Percentiles rank a stretch among this genome's conserved stretches.
Evolutionary conservation across 179 eudicot genomes (phyloP).

Genomic region (Spinacia oleracea): DNA sequence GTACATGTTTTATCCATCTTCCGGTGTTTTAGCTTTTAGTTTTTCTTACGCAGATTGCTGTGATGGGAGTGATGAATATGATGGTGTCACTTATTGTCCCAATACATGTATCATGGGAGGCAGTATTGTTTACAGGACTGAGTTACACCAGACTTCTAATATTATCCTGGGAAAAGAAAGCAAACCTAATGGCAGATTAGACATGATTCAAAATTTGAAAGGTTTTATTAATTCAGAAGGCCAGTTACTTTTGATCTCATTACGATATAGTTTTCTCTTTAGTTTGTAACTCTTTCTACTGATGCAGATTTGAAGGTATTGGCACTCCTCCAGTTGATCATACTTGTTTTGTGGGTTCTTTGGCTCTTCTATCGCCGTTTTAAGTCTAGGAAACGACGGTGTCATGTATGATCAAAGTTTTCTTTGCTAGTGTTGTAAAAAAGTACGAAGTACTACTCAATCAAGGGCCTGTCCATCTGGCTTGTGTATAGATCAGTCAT

Average conservation of each 20-base stretch:
- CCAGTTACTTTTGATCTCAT: neutral
- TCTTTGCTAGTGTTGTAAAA: neutral
- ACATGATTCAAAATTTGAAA: constrained; percentile 47
- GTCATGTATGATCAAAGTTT: constrained; percentile 3
- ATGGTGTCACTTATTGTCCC: constrained; percentile 58
- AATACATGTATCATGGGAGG: constrained; percentile 91
- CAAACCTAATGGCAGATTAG: constrained; percentile 31
- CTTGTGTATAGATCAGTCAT: neutral
- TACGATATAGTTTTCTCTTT: neutral
- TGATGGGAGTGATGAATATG: constrained; percentile 96
- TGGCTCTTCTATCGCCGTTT: constrained; percentile 38
- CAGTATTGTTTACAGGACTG: constrained; percentile 48
- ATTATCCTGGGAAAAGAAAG: constrained; percentile 30
- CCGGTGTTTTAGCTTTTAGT: neutral
- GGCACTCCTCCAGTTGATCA: constrained; percentile 51
- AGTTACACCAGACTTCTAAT: constrained; percentile 35
- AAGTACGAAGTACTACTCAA: neutral
- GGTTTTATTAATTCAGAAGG: constrained; percentile 38
- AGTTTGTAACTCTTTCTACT: neutral
- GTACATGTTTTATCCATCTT: neutral
- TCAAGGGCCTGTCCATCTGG: neutral
- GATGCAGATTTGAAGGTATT: constrained; percentile 65
- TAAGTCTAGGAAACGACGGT: constrained; percentile 45
- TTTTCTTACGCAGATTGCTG: constrained; percentile 65
- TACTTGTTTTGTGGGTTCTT: constrained; percentile 42